Evolutionary conservation across 2,329 filamentous ascomycete genomes (phyloP).

Genomic region (Fusarium sp.): DNA sequence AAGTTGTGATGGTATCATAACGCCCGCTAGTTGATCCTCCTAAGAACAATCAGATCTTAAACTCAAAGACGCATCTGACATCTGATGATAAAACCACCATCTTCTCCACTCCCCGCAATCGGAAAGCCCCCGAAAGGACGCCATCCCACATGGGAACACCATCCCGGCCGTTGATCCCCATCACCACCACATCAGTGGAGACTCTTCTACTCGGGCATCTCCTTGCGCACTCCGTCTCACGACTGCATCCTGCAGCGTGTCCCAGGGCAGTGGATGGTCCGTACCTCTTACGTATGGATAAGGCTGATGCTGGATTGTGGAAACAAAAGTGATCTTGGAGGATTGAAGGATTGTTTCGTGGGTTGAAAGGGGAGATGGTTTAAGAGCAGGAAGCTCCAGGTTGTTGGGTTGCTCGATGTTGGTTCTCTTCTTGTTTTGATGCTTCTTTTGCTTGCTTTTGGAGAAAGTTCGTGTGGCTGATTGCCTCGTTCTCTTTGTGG

Average conservation of each 20-base stretch:
- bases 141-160: not conserved
- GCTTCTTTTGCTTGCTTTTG: not conserved
- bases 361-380: not conserved
- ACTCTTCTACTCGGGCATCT: not conserved
- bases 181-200: not conserved
- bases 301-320: not conserved
- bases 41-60: not conserved
- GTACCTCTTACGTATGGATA: not conserved
- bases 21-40: not conserved
- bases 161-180: not conserved
- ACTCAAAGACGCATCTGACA: not conserved
- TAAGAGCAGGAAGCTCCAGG: not conserved
- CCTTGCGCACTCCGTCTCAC: not conserved
- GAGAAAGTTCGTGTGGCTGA: not conserved
- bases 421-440: not conserved
- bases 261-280: conserved; percentile 21
- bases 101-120: not conserved
- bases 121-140: not conserved
- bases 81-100: not conserved
- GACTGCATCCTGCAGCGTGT: conserved; percentile 2
- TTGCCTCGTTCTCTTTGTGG: not conserved
- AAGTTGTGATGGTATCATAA: not conserved
- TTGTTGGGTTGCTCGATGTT: not conserved
- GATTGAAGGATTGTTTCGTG: not conserved
- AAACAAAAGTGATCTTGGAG: not conserved